phyloP scores from a whole-genome alignment of 345 rosid genomes.

The Eucalyptus sp. region DNA sequence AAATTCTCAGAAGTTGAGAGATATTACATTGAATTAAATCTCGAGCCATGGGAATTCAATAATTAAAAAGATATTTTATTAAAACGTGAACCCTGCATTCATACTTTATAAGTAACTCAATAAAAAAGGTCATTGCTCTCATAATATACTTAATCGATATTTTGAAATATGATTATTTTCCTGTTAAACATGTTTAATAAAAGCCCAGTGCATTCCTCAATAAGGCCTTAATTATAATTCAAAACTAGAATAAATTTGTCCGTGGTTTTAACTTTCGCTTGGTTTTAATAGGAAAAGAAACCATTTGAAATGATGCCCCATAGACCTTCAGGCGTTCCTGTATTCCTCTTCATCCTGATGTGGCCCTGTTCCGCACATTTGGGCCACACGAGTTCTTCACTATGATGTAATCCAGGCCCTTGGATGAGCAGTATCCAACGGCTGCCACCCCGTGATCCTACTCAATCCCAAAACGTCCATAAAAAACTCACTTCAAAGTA shows the following conservation, averaged over 20 bases:
- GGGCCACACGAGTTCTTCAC: neutral
- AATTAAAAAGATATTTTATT: too few species aligned
- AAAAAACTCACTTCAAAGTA: neutral
- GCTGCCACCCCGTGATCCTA: neutral
- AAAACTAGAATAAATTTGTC: too few species aligned
- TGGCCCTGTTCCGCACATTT: neutral
- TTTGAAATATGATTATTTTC: too few species aligned
- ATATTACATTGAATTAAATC: neutral
- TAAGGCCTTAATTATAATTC: too few species aligned
- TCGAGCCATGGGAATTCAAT: neutral
- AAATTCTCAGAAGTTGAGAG: neutral
- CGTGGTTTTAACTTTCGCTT: too few species aligned
- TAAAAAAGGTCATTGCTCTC: neutral
- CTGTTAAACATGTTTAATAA: too few species aligned
- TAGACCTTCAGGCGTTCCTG: neutral
- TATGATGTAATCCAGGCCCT: neutral
- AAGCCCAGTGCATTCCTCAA: neutral
- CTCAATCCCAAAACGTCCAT: neutral
- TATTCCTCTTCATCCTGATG: constrained; percentile 51
- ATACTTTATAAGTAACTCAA: neutral
- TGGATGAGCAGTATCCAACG: neutral
- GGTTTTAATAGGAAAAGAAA: too few species aligned
- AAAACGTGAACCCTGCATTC: neutral
- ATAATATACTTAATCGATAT: too few species aligned
- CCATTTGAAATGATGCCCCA: too few species aligned